phyloP scores from a whole-genome alignment of 495 filamentous ascomycete species.

The Aspergillus egyptiacus region DNA sequence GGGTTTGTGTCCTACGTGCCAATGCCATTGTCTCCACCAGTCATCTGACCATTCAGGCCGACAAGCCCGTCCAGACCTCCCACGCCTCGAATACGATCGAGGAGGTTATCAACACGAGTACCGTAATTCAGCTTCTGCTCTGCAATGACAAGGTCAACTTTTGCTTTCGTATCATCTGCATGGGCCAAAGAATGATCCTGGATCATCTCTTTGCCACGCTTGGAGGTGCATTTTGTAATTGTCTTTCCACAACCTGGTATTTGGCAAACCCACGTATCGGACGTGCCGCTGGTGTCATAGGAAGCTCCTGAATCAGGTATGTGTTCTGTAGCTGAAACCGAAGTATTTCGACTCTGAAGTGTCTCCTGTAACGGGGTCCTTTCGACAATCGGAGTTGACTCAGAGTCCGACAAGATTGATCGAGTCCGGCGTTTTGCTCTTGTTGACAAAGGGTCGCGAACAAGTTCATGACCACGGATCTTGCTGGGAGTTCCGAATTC shows the following conservation, averaged over 20 bases:
- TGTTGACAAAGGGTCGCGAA: conserved; percentile 38
- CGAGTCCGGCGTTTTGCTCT: conserved; percentile 28
- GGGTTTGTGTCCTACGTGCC: conserved; percentile 3
- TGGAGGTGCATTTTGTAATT: conserved; percentile 52
- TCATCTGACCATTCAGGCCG: conserved; percentile 6
- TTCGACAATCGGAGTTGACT: conserved; percentile 26
- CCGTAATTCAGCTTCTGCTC: conserved; percentile 38
- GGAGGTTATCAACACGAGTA: conserved; percentile 36
- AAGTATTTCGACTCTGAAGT: conserved; percentile 25
- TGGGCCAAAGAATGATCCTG: conserved; percentile 60
- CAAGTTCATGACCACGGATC: conserved; percentile 34
- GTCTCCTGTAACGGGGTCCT: conserved; percentile 35
- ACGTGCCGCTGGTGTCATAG: conserved; percentile 37
- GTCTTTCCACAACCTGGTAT: conserved; percentile 61
- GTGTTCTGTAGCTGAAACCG: conserved; percentile 19
- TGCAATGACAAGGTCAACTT: conserved; percentile 51
- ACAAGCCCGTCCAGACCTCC: conserved; percentile 16
- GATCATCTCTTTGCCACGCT: conserved; percentile 54
- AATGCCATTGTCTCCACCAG: conserved; percentile 7
- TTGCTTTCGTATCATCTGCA: conserved; percentile 54
- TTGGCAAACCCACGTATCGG: conserved; percentile 65
- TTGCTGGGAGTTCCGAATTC: conserved; percentile 45
- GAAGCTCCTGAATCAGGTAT: conserved; percentile 36
- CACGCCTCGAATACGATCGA: conserved; percentile 27
- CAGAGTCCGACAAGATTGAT: conserved; percentile 31